Evolutionary conservation across 2,329 filamentous ascomycete genomes (phyloP), one percentile per base, ranked within the genome.

Genomic region (Daldinia sp.): DNA sequence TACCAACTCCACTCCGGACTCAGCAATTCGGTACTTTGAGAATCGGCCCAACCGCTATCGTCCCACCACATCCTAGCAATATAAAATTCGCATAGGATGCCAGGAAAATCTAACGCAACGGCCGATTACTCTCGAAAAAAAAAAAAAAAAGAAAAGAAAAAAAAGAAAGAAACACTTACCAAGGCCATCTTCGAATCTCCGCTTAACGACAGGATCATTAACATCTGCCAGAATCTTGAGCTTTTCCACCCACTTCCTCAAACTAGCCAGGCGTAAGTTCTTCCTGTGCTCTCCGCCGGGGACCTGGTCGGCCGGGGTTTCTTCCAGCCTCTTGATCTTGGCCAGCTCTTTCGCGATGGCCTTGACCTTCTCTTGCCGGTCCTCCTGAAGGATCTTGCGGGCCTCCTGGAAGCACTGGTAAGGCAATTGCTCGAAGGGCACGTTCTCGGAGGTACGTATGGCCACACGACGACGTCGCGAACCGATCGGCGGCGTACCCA

Each of bases 401-500:
- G 95, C 95, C 80, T 97, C 94, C 79, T 99, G 95, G 81, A 98
- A 99, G 79, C 92, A 95, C 83, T 98, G 94, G 80, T 96, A 99
- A 15, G 95, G 95, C 69, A 99, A 82, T 75, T 94, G 91, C 81
- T 97, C 93, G 75, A 99, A 97, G 23, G 94, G 93, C 50, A 97
- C 81, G 72, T 90, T 85, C 65, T 84, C 79, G 34, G 81, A 85
- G 71, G 81, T 86, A 72, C 84, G 87, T 63, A 94, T 77, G 25
- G 91, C 91, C 25, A 88, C 86, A 75, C 94, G 90, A 66, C 94
- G 90, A 82, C 94, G 87, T 71, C 94, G 88, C 45, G 93, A 96
- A 51, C 94, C 94, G 71, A 97, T 82, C 53, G 92, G 93, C 64
- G 86, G 83, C 43, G 87, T 83, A 56, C 91, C 90, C 68, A 85